A percentile compares a stretch with the other conserved stretches of the same genome.
These are phyloP conservation scores for Sporothrix luriei DNA, from an alignment of 2,329 filamentous ascomycete species.

Conservation along the genomic window DNA sequence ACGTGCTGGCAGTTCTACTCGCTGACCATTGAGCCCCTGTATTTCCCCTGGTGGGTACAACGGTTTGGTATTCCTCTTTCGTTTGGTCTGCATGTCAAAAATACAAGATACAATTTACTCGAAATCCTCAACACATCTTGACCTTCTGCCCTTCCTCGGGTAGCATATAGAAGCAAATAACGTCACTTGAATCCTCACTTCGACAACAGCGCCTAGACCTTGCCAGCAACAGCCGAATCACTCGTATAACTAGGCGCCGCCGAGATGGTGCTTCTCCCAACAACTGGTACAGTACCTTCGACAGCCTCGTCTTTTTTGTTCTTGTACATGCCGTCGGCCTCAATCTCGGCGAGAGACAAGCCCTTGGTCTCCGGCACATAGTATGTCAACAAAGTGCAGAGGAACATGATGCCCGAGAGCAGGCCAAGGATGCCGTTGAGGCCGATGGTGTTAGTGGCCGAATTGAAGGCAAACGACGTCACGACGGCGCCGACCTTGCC, in stretches of 20 bases:
- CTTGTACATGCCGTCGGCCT: slow-evolving; percentile 15
- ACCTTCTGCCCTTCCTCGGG: too few relatives aligned
- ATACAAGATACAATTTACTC: too few relatives aligned
- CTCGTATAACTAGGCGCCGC: background rate
- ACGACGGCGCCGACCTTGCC: slow-evolving; percentile 9
- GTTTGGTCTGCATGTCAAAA: too few relatives aligned
- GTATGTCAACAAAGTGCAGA: slow-evolving; percentile 9
- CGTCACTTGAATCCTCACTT: background rate
- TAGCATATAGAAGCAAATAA: background rate
- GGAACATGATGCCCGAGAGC: slow-evolving; percentile 17
- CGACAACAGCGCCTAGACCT: background rate
- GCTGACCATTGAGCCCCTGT: background rate
- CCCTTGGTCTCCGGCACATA: slow-evolving; percentile 8
- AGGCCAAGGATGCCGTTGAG: slow-evolving; percentile 18
- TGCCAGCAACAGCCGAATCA: background rate
- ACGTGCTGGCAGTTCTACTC: background rate
- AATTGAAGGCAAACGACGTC: slow-evolving; percentile 17
- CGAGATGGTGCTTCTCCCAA: background rate
- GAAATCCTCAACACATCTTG: too few relatives aligned
- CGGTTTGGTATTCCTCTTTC: too few relatives aligned
- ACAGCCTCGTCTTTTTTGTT: background rate
- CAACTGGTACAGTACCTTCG: background rate
- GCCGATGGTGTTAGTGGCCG: slow-evolving; percentile 5
- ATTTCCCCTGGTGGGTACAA: too few relatives aligned
- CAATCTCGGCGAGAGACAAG: background rate